Evolutionary conservation across 805 yeast genomes (phyloP).

Genomic region (Kuraishia ogatae): DNA sequence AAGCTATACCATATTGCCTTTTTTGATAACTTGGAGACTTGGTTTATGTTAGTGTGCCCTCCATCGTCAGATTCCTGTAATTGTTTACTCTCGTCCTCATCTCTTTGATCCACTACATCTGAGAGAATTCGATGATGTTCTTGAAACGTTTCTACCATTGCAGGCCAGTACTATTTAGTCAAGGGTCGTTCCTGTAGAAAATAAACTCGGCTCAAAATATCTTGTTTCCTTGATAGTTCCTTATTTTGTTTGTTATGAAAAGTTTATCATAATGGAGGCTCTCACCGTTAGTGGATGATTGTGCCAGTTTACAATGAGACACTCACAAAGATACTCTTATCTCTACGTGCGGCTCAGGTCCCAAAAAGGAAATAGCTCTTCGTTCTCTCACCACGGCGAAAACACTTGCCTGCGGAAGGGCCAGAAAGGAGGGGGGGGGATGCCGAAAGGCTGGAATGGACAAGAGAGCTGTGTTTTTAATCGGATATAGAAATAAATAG

Average conservation of each 20-base stretch:
- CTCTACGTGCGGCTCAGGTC: background rate
- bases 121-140: background rate
- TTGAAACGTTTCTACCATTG: background rate
- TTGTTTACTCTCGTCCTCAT: background rate
- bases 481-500: too few relatives aligned
- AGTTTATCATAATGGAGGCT: too few relatives aligned
- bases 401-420: too few relatives aligned
- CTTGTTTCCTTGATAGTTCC: too few relatives aligned
- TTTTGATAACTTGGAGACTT: background rate
- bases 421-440: too few relatives aligned
- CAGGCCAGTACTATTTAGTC: background rate
- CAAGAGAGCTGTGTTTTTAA: too few relatives aligned
- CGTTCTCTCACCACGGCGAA: background rate
- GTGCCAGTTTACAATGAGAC: background rate
- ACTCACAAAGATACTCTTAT: background rate
- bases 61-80: background rate
- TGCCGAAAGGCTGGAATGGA: too few relatives aligned
- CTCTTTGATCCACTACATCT: background rate
- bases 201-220: too few relatives aligned
- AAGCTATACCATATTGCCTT: conserved; percentile 4
- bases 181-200: too few relatives aligned
- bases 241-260: too few relatives aligned
- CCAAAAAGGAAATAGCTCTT: background rate
- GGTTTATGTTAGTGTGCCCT: background rate
- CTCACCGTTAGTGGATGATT: too few relatives aligned